Evolutionary conservation across 257 asterid genomes (phyloP).

Genomic region (Thymus quinquecostatus): DNA sequence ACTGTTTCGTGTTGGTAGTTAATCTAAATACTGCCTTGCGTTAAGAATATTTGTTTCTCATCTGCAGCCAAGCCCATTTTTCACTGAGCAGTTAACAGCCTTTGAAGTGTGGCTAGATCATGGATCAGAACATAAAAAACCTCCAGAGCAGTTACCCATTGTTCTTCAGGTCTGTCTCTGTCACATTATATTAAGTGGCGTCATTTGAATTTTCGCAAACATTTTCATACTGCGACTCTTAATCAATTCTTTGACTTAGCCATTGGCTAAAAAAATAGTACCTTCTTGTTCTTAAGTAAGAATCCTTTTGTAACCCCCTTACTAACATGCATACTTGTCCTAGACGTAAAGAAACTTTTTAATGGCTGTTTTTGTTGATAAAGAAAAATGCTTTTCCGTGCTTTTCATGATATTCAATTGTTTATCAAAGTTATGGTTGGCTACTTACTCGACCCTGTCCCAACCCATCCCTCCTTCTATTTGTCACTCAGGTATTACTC

Average conservation of each 20-base stretch:
- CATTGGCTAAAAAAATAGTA: conserved; percentile 7
- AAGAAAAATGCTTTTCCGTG: neutral
- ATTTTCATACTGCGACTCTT: neutral
- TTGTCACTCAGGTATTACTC: conserved; percentile 75
- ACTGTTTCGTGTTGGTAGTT: conserved; percentile 18
- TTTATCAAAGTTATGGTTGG: neutral
- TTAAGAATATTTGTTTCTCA: conserved; percentile 22
- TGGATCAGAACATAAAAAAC: conserved; percentile 95
- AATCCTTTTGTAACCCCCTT: neutral
- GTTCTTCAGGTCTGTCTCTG: conserved; percentile 83
- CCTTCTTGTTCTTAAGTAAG: neutral
- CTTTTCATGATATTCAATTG: neutral
- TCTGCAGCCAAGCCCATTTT: conserved; percentile 92
- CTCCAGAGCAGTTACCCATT: conserved; percentile 97
- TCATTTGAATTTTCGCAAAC: neutral
- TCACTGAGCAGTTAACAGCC: conserved; percentile 81
- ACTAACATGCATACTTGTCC: neutral
- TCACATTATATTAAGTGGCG: conserved; percentile 1
- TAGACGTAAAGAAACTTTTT: conserved; percentile 10
- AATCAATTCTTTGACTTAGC: neutral
- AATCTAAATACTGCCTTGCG: neutral
- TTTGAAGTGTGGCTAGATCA: conserved; percentile 99
- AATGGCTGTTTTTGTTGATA: neutral
- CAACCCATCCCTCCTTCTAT: conserved; percentile 5
- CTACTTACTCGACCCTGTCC: neutral